A percentile compares a stretch with the other conserved stretches of the same genome.
These are phyloP conservation scores for Staphylotrichum tortipilum DNA, from an alignment of 495 filamentous ascomycete genomes.

Conservation along the genomic window DNA sequence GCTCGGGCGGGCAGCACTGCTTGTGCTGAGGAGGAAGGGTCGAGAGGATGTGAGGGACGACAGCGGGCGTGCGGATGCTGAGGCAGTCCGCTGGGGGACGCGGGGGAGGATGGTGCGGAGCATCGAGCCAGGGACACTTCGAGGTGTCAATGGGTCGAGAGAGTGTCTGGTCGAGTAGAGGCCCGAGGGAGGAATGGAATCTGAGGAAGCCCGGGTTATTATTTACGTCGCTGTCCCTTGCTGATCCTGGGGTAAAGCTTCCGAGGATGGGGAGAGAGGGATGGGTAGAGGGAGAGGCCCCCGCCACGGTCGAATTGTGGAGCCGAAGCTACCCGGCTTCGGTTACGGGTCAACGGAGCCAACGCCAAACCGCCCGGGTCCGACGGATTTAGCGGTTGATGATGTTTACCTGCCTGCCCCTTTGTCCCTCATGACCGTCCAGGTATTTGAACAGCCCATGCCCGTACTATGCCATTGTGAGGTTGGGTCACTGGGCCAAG, in stretches of 20 bases:
- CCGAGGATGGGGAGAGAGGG: no score
- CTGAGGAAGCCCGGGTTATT: not conserved
- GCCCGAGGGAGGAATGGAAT: no score
- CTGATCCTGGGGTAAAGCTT: no score
- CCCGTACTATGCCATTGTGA: no score
- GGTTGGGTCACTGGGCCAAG: no score
- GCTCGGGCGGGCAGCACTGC: not conserved
- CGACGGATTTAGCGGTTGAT: not conserved
- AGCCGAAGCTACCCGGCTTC: constrained; percentile 6
- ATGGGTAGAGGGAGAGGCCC: no score
- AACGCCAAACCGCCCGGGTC: not conserved
- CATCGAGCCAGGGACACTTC: constrained; percentile 16
- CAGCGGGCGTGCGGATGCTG: constrained; percentile 2
- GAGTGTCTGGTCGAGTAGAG: no score
- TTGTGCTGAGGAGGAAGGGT: no score
- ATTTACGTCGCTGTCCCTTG: no score
- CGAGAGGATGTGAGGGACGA: constrained; percentile 14
- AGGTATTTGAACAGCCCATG: no score
- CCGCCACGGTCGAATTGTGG: constrained; percentile 18
- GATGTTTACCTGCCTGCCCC: not conserved
- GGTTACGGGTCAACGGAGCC: constrained; percentile 1
- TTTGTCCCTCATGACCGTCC: not conserved
- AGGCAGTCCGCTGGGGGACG: constrained; percentile 21
- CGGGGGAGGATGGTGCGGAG: constrained; percentile 19
- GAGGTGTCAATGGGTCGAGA: no score